Conservation (phyloP, 345 rosid genomes). For the Pistacia vera region DNA sequence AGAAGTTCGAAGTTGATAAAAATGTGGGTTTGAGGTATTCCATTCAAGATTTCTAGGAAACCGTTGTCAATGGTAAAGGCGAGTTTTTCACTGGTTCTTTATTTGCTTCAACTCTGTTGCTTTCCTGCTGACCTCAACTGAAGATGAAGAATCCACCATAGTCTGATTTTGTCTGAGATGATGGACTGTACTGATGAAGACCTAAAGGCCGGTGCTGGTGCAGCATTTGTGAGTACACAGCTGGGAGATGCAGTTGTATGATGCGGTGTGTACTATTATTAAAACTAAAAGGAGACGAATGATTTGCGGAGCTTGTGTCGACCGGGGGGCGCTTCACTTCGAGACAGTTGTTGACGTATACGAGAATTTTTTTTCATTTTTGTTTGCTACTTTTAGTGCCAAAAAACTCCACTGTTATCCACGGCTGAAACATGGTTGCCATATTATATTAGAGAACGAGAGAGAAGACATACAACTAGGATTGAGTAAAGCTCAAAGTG, state of each 20-base stretch:
- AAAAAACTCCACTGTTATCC: background rate
- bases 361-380: background rate
- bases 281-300: background rate
- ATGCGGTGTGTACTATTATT: background rate
- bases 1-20: constrained; percentile 23
- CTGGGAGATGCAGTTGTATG: background rate
- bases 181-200: background rate
- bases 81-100: constrained; percentile 16
- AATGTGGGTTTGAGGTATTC: constrained; percentile 28
- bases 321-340: background rate
- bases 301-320: background rate
- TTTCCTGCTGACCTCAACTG: background rate
- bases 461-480: background rate
- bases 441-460: background rate
- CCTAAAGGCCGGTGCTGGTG: background rate
- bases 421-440: background rate
- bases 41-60: constrained; percentile 22
- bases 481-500: too few relatives aligned
- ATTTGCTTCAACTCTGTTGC: constrained; percentile 8
- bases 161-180: background rate
- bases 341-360: background rate
- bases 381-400: background rate
- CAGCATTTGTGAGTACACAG: too few relatives aligned
- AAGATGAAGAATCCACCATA: background rate
- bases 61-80: constrained; percentile 5